Evolutionary conservation across 345 rosid genomes (phyloP), one percentile per base, ranked within the genome.

Genomic region (Acer yangbiense): DNA sequence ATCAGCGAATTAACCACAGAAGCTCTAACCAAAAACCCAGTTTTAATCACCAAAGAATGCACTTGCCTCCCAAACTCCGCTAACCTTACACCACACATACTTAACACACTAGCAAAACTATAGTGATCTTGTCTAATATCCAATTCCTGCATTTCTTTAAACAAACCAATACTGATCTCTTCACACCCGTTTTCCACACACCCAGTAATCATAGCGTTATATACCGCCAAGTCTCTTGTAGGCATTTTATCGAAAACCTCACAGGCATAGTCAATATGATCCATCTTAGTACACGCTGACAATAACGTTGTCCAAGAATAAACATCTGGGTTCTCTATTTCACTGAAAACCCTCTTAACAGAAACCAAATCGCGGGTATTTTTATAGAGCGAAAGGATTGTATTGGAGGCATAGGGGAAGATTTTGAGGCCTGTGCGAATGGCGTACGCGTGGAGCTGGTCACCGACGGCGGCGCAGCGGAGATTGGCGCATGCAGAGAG

Each of bases 191-290:
- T 83, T 68, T 90, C 92, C 73, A 88, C 67, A 68, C 88, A 89
- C 69, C 98, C 94, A 16, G 91, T 93, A 73, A 93, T 89, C 89
- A 93, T 79, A 9, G 96, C 94, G 69, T 93, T 93, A 94, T 95
- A 91, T 20, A 88, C 76, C 0, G 89, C 84, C 71, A 85, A 86
- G 55, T 86, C 86, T 76, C 78, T 84, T 0, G 65, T 55, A 10
- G 86, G 91, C 87, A 89, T 87, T 85, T 80, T 62, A 83, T 83
- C 92, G 39, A 93, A 90, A 87, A 88, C 27, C 77, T 88, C 60
- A n/a, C 80, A 84, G 2, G 96, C 94, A 77, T 83, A 86, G 12
- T 62, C 84, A 6, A 90, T 63, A 9, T 83, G 77, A 3, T 90
- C 91, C 76, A 86, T 76, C 86, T 87, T 91, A 0, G 79, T 29